Evolutionary conservation across 495 filamentous ascomycete genomes (phyloP).

Genomic region (Penicillium subrubescens): DNA sequence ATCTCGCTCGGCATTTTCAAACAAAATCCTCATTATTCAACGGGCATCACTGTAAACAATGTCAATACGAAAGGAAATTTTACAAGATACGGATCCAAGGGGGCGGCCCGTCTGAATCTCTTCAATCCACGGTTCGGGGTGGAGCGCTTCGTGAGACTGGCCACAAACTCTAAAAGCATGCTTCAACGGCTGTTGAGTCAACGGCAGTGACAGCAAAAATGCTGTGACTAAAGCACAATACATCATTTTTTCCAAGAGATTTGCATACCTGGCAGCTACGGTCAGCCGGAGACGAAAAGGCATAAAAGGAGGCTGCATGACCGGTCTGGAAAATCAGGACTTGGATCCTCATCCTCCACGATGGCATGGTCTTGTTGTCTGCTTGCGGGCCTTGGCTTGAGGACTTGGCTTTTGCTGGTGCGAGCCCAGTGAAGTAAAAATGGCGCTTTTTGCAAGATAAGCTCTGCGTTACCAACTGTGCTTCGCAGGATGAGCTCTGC

Average conservation of each 20-base stretch:
- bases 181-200: neutral
- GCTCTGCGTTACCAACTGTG: too few relatives aligned
- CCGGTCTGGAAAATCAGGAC: slow-evolving; percentile 2
- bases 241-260: neutral
- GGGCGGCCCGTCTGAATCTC: too few relatives aligned
- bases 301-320: slow-evolving; percentile 2
- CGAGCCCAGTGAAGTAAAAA: too few relatives aligned
- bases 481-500: too few relatives aligned
- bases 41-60: neutral
- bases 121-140: too few relatives aligned
- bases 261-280: neutral
- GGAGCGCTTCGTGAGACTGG: neutral
- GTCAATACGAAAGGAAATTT: neutral
- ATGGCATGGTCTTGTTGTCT: too few relatives aligned
- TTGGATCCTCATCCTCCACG: too few relatives aligned
- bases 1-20: neutral
- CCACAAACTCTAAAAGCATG: slow-evolving; percentile 2
- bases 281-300: neutral
- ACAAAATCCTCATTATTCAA: neutral
- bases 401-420: too few relatives aligned
- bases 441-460: too few relatives aligned
- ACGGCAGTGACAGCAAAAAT: neutral
- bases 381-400: too few relatives aligned
- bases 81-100: neutral
- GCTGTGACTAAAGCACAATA: neutral